Base-by-base conservation (phyloP, 2,329 filamentous ascomycete genomes). In the Penicillium sp. region DNA sequence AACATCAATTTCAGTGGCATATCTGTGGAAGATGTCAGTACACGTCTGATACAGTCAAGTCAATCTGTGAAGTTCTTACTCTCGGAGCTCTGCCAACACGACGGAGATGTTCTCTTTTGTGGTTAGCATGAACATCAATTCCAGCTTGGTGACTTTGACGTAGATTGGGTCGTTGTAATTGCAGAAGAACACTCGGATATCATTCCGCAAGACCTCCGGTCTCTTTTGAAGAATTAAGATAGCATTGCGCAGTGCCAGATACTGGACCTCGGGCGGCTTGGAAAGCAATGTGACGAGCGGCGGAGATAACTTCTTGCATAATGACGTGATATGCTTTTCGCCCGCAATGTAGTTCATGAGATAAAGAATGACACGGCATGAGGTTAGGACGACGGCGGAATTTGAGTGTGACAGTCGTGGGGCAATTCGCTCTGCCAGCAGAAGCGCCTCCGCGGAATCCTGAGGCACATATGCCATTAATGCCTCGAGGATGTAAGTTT, bases 101-200 rank as follows among this genome's bases (percentile, higher is more conserved):
- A 97, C 91, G 46, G 91, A 88, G 65, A 99, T 99, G 71, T 99
- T 99, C 67, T 87, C 89, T 74, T 97, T 91, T 34, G 86, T 96
- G 8, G 94, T 94, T 57, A 99, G 83, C 94, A 97, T 99, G 75
- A 99, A 99, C 63, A 99, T 97, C 65, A 99, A 83, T 75, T 99
- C 94, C 47, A 99, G 82, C 76, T 99, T 99, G 16, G 94, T 99
- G 49, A 99, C 94, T 75, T 99, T 99, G 77, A 99, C 94, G 72
- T 97, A 99, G 61, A 99, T 99, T 0, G 94, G 94, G 69, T 99
- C 94, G 72, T 99, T 99, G 77, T 99, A 99, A 80, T 99, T 99
- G 85, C 94, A 99, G 77, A 99, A 99, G 77, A 99, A 99, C 32
- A 99, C 94, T 45, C 94, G 86, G 59, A 99, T 97, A 73, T 99